Base-by-base conservation (phyloP, 139 green algal species). In the Chlorella sp. region DNA sequence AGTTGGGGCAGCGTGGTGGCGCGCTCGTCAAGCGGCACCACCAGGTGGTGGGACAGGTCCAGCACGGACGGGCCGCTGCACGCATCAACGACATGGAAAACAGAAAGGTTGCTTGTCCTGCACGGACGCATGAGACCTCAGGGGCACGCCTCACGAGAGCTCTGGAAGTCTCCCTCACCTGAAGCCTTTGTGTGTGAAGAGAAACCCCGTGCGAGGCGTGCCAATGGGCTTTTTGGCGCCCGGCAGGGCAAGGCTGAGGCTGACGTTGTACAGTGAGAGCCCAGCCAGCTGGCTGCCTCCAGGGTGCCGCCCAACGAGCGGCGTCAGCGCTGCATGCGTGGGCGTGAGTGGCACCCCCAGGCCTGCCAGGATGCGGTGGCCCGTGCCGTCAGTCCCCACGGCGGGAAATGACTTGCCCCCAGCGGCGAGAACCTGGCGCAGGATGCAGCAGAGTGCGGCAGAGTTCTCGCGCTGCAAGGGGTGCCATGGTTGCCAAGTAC, bases 261-360 rank as follows among this genome's bases (percentile, higher is more conserved):
- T 69, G 0, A 80, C 80, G 26, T 69, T 50, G 60, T 83, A 83
- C 70, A 91, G 72, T 1, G 86, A 87, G 2, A 93, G 34, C 2
- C 82, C 89, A 22, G 87, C 79, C 31, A 94, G 82, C 67, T 84
- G 78, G 20, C 86, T 35, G 0, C 75, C 77, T 2, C 69, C 88
- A 1, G 91, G 93, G 75, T 93, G 90, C 3, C 22, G 10, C 0
- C 91, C 92, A 20, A 75, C 78, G 20, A 98, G 85, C 2, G 93
- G 93, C 5, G 91, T 95, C 2, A 98, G 86, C 1, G 93, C 93
- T 2, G 93, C 81, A 77, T 96, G 96, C 1, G n/a, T n/a, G n/a
- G n/a, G n/a, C 85, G 74, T 14, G n/a, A 6, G 14, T 26, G 14
- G 14, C 49, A 59, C 49, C 49, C 17, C 14, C 17, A n/a, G n/a